Percentiles rank a stretch among this genome's conserved stretches.
These are phyloP conservation scores for Hansenula lynferdii DNA, from an alignment of 1,139 yeast genomes.

Conservation along the genomic window DNA sequence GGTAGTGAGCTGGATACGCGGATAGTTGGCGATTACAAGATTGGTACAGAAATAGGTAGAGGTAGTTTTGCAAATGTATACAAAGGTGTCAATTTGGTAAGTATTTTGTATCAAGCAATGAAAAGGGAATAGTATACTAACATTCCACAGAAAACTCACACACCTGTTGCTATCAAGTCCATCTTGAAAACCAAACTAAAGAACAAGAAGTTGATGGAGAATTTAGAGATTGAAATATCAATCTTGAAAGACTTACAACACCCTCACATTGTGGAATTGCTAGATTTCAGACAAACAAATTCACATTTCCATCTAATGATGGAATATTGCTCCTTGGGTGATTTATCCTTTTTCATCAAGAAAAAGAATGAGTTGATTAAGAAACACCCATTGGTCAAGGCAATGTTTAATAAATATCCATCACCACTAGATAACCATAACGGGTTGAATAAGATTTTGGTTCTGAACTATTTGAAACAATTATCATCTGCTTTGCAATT, in stretches of 20 bases:
- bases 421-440: constrained; percentile 65
- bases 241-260: constrained; percentile 83
- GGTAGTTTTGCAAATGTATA: constrained; percentile 96
- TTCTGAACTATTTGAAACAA: constrained; percentile 82
- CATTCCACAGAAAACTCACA: constrained; percentile 44
- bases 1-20: constrained; percentile 9
- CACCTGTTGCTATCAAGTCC: constrained; percentile 81
- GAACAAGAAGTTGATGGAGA: constrained; percentile 81
- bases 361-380: constrained; percentile 66
- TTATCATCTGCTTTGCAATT: constrained; percentile 80
- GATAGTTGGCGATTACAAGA: constrained; percentile 40
- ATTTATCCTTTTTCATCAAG: constrained; percentile 79
- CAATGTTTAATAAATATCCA: constrained; percentile 77
- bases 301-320: constrained; percentile 86
- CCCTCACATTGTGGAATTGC: constrained; percentile 84
- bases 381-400: constrained; percentile 75
- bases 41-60: constrained; percentile 80
- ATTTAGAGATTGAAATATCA: constrained; percentile 84
- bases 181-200: constrained; percentile 80
- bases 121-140: too few species aligned
- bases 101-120: too few species aligned
- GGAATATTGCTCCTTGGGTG: constrained; percentile 97
- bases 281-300: constrained; percentile 77
- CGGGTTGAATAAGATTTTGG: constrained; percentile 76
- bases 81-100: constrained; percentile 45